These are phyloP conservation scores for Phytophthora colocasiae DNA, from an alignment of 352 stramenopile species.

Conservation along the genomic window DNA sequence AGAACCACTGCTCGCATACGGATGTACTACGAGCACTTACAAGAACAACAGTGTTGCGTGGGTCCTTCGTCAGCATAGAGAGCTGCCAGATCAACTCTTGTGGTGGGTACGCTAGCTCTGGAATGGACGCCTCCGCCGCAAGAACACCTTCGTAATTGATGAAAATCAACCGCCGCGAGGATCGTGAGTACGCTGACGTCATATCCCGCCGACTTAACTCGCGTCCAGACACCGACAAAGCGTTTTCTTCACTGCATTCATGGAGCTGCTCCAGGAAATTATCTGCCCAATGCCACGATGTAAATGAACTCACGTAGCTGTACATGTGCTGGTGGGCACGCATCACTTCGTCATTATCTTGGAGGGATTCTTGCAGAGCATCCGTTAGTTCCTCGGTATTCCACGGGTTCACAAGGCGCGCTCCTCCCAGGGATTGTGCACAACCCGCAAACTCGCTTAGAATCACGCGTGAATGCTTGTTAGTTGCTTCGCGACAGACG, in stretches of 20 bases:
- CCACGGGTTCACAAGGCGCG: conserved; percentile 89
- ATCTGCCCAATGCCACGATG: conserved; percentile 74
- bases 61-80: conserved; percentile 81
- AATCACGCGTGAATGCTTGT: conserved; percentile 84
- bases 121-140: conserved; percentile 82
- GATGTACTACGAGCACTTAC: conserved; percentile 72
- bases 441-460: conserved; percentile 92
- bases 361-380: conserved; percentile 57
- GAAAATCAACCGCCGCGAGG: conserved; percentile 76
- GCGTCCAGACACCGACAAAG: conserved; percentile 64
- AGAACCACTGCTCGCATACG: conserved; percentile 86
- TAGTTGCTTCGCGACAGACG: conserved; percentile 78
- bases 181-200: conserved; percentile 81
- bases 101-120: conserved; percentile 85
- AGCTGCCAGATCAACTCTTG: conserved; percentile 87
- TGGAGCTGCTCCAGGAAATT: conserved; percentile 85
- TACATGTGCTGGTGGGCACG: conserved; percentile 85
- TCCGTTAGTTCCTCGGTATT: conserved; percentile 81
- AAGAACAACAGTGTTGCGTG: conserved; percentile 79
- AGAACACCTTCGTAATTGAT: conserved; percentile 93
- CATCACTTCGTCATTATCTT: conserved; percentile 75
- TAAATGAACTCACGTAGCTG: conserved; percentile 84
- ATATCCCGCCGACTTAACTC: conserved; percentile 88
- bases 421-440: conserved; percentile 86
- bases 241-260: conserved; percentile 82